Evolutionary conservation across 1,284 basidiomycete species (phyloP), one percentile per base, ranked within the genome.

Genomic region (Apiotrichum mycotoxinovorans): DNA sequence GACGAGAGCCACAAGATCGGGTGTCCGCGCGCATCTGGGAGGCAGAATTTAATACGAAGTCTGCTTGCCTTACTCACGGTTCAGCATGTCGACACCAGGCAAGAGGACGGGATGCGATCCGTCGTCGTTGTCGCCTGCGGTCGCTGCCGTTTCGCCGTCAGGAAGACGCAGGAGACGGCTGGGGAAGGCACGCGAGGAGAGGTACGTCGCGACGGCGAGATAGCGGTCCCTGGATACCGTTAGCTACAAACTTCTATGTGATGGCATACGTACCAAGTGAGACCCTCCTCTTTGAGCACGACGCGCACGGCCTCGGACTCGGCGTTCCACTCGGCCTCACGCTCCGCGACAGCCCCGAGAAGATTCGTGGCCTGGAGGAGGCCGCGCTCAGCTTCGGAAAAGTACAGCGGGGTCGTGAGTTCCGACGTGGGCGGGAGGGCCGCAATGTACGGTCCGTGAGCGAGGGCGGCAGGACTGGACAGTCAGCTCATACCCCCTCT

Each of bases 101-200:
- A 95, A 80, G 33, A 95, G 83, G 10, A 95, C 81, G 0, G 89
- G 89, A 57, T 88, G 82, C 0, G 87, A 84, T 9, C 81, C 70
- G 14, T 62, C 74, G 44, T 69, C 30, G 7, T 12, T 12, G 30
- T 30, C 30, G 30, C 12, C 30, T 7, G 5, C 30, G 30, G 7
- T 12, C 30, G 30, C 30, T 12, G 30, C 37, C 8, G 52, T 50
- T 20, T 58, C 62, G 26, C 57, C 60, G n/a, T 63, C 60, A 8
- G 67, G 77, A 5, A 77, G 65, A 5, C 83, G 84, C 26, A 95
- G 80, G 14, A 95, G 76, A 2, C 85, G 84, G 0, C 90, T 93
- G 0, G 91, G 89, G 69, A 95, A 95, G 0, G 91, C 88, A 44
- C 92, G 83, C 1, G 91, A 93, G 0, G 89, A 89, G 42, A 91